Base-by-base conservation (phyloP, 2,329 filamentous ascomycete species). In the Penicillium sp. region DNA sequence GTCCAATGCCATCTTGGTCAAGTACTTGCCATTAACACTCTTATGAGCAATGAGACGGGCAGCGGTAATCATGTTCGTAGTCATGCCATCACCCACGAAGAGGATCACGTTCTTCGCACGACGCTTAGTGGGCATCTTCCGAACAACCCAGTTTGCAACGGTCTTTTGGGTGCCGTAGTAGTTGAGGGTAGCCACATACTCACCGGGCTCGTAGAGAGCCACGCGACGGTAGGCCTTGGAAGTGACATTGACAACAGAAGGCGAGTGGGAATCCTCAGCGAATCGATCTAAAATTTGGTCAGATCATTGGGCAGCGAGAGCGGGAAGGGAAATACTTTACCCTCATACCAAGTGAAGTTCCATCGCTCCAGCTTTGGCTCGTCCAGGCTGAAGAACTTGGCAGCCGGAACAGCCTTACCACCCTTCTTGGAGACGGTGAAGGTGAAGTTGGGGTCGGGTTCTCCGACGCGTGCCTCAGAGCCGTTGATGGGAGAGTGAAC, bases 321-420 rank as follows among this genome's bases (percentile, higher is more conserved):
- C 5, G 13, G 14, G 9, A 5, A 13, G n/a, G 16, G 9, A 37
- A 5, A 6, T 13, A 9, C 75, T 58, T 58, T 69, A 82, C 80
- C 89, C 79, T 94, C 91, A 70, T 85, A 94, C 89, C 89, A 95
- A n/a, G 82, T 83, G 72, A 95, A 95, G 65, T 87, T 84, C 91
- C 91, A 96, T 63, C 82, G 87, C 81, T 96, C 91, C 16, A 95
- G 78, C 72, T 85, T 77, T 19, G 91, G 88, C 73, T 94, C 90
- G 2, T 83, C 69, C 37, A 89, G 70, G n/a, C 81, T 80, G 78
- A 95, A 94, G 77, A 85, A 92, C 41, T 86, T 78, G 16, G 87
- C 80, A 41, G 87, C 85, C 57, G 82, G 77, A 70, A 85, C 77
- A 27, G 83, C 72, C 59, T 78, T 71, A 51, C 76, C 76, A 44